Evolutionary conservation across 1,139 yeast genomes (phyloP).

Genomic region (Taphrina pruni): DNA sequence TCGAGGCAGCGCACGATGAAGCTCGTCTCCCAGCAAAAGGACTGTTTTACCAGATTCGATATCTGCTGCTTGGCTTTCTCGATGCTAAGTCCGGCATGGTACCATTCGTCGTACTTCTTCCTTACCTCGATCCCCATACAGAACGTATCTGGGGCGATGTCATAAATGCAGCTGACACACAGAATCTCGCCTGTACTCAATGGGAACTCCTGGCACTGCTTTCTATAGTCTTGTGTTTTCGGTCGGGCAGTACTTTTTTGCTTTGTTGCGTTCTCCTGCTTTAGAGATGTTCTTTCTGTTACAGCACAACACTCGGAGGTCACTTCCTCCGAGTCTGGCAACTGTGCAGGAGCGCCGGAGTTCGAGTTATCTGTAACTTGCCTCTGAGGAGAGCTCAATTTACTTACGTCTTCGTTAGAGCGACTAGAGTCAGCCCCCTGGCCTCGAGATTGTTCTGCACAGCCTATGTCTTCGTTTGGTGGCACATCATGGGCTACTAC

Average conservation of each 20-base stretch:
- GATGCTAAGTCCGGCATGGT: slow-evolving; percentile 1
- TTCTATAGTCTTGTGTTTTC: no score
- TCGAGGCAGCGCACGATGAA: background rate
- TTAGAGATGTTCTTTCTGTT: background rate
- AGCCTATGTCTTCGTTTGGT: no score
- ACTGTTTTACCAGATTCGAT: background rate
- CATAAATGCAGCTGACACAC: background rate
- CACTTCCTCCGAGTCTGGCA: background rate
- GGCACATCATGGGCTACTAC: no score
- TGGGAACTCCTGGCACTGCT: background rate
- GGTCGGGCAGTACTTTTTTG: background rate
- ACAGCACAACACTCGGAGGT: background rate
- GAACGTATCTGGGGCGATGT: background rate
- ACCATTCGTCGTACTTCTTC: background rate
- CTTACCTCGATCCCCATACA: background rate
- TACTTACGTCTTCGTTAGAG: no score
- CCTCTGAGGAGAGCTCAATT: no score
- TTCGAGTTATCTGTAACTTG: no score
- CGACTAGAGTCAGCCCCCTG: no score
- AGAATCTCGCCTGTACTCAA: background rate
- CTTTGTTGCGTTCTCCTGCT: background rate
- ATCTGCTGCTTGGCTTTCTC: background rate
- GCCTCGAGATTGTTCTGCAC: no score
- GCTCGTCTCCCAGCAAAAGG: background rate
- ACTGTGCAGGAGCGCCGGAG: background rate